Base-by-base conservation (phyloP, 257 asterid genomes). In the Plectranthus barbatus region DNA sequence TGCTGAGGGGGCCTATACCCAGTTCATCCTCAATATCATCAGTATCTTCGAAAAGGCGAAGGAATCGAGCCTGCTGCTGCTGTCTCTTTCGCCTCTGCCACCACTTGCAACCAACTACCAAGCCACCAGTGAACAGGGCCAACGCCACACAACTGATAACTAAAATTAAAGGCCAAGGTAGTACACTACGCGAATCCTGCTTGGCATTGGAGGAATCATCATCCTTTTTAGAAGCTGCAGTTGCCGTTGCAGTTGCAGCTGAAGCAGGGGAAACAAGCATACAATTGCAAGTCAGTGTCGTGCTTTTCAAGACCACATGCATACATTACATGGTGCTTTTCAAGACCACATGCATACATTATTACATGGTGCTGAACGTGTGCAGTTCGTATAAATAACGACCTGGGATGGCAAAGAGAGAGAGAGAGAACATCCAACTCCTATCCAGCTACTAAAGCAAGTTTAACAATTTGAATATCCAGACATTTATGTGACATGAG, bases 11-110 rank as follows among this genome's bases (percentile, higher is more conserved):
- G 17, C 86, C 88, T 13, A 81, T 73, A 47, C 88, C 90, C 47
- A 83, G 74, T 74, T 81, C 94, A 44, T 86, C 94, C 61, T 83
- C 90, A 6, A 83, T 76, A 54, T 83, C 94, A 58, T 83, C 90
- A 47, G 59, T 74, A 61, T 81, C 90, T 81, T 83, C 90, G 10
- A 86, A 86, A 34, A 86, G 83, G 72, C 64, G 70, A 67, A 83
- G 80, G 79, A 86, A 90, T 19, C 86, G 84, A 4, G 96, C 93
- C 71, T 90, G 96, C 56, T 90, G 95, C 42, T 80, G 85, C 73
- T 79, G 87, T 72, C 85, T 85, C 85, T 70, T 87, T 46, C 79
- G 76, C 63, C 59, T 72, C 82, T 83, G 84, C 83, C 83, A 82
- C 66, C 74, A 80, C 72, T 82, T 87, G 74, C 66, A 76, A 59